These are phyloP conservation scores for Xylaria nigripes DNA, from an alignment of 495 filamentous ascomycete species.

Conservation along the genomic window DNA sequence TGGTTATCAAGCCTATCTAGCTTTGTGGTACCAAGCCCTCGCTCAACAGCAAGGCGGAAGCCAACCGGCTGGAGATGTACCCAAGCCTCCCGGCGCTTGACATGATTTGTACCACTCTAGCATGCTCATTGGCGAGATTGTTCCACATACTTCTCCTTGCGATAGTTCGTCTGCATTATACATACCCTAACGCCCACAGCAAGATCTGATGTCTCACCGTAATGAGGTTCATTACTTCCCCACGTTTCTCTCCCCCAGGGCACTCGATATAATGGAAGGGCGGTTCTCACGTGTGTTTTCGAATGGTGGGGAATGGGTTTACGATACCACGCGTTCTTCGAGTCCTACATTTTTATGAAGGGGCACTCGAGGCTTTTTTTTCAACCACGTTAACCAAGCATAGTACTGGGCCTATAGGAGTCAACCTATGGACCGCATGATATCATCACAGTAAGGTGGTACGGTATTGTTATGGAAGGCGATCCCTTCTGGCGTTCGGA, in stretches of 20 bases:
- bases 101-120: background rate
- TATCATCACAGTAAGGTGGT: background rate
- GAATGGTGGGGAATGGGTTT: background rate
- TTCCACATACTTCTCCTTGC: background rate
- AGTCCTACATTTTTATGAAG: background rate
- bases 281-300: background rate
- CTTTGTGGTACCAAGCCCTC: conserved; percentile 55
- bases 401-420: background rate
- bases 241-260: background rate
- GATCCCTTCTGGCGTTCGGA: conserved; percentile 1
- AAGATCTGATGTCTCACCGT: background rate
- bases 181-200: background rate
- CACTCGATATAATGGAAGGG: background rate
- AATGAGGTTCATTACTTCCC: background rate
- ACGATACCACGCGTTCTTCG: conserved; percentile 1
- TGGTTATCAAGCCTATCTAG: conserved; percentile 54
- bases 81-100: conserved; percentile 19
- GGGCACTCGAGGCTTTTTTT: background rate
- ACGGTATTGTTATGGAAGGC: background rate
- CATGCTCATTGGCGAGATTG: background rate
- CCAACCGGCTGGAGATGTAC: conserved; percentile 17
- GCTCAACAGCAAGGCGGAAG: conserved; percentile 35
- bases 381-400: background rate
- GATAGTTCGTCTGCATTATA: background rate
- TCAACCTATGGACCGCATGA: background rate